A percentile compares a stretch with the other conserved stretches of the same genome.
phyloP scores from a whole-genome alignment of 23 red algal species.

The Porphyridium purpureum region DNA sequence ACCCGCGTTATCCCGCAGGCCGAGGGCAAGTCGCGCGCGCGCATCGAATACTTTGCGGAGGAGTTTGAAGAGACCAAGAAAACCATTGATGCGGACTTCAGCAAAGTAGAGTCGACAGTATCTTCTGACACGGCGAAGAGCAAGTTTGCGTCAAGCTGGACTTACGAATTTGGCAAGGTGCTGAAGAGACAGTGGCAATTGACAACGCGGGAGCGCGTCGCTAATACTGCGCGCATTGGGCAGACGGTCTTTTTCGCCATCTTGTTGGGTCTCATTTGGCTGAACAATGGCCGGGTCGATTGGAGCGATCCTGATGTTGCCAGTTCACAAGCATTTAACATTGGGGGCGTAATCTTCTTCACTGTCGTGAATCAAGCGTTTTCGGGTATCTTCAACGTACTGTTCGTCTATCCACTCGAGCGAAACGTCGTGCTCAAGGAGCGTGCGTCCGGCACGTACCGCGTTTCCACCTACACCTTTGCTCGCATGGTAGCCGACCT shows the following conservation, averaged over 20 bases:
- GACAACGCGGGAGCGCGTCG: slow-evolving; percentile 33
- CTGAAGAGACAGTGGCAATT: slow-evolving; percentile 32
- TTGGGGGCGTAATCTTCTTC: slow-evolving; percentile 79
- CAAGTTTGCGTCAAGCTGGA: slow-evolving; percentile 21
- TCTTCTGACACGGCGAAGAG: too few species aligned
- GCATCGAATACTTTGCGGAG: slow-evolving; percentile 15
- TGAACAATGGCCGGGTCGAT: slow-evolving; percentile 6
- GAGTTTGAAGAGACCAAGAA: too few species aligned
- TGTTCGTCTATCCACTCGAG: slow-evolving; percentile 89
- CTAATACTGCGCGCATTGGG: slow-evolving; percentile 49
- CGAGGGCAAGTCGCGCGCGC: slow-evolving; percentile 19
- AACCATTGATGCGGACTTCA: too few species aligned
- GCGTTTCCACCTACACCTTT: slow-evolving; percentile 68
- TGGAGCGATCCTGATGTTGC: neutral
- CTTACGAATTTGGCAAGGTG: slow-evolving; percentile 51
- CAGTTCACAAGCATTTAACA: neutral
- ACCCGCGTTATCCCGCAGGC: slow-evolving; percentile 20
- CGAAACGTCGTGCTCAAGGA: slow-evolving; percentile 73
- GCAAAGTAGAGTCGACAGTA: too few species aligned
- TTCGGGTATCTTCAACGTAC: slow-evolving; percentile 47
- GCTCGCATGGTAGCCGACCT: slow-evolving; percentile 60
- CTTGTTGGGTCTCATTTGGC: slow-evolving; percentile 79
- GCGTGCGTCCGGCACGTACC: slow-evolving; percentile 74
- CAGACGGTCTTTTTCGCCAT: slow-evolving; percentile 82
- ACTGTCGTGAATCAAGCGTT: slow-evolving; percentile 87